A percentile compares a stretch with the other conserved stretches of the same genome.
These are phyloP conservation scores for Ilyonectria robusta DNA, from an alignment of 2,329 filamentous ascomycete species.

Conservation along the genomic window DNA sequence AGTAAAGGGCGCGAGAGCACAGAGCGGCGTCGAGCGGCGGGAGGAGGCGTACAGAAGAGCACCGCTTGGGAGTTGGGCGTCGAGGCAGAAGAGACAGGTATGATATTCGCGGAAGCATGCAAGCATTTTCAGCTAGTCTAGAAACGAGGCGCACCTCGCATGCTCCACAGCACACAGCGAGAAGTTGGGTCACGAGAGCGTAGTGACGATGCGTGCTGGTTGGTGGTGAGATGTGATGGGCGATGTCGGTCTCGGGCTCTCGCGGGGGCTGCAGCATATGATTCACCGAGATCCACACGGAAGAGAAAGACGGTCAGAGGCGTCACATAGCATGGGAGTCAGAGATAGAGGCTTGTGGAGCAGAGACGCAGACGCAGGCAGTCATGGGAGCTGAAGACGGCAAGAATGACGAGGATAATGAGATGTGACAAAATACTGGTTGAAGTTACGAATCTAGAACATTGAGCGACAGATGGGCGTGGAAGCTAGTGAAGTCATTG, in stretches of 20 bases:
- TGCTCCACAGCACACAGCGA: neutral
- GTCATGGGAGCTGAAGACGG: neutral
- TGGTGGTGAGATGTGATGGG: neutral
- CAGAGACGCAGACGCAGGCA: neutral
- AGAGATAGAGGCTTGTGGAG: neutral
- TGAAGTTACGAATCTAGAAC: constrained; percentile 1
- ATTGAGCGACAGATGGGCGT: neutral
- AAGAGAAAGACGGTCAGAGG: neutral
- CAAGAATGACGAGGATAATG: neutral
- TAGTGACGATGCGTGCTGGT: constrained; percentile 3
- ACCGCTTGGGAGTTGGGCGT: neutral
- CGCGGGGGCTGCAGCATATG: constrained; percentile 2
- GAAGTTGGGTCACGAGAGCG: neutral
- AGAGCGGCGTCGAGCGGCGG: neutral
- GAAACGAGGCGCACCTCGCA: constrained; percentile 6
- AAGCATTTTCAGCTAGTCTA: neutral
- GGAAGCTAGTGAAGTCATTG: neutral
- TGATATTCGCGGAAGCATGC: neutral
- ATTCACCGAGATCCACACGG: neutral
- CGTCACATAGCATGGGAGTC: neutral
- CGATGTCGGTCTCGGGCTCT: neutral
- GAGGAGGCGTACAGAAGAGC: neutral
- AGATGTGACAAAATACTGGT: neutral
- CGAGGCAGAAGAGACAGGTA: neutral
- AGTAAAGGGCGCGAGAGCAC: neutral